These are phyloP conservation scores for Chloranthus sessilifolius DNA, from an alignment of 164 flowering plant species.

Conservation along the genomic window DNA sequence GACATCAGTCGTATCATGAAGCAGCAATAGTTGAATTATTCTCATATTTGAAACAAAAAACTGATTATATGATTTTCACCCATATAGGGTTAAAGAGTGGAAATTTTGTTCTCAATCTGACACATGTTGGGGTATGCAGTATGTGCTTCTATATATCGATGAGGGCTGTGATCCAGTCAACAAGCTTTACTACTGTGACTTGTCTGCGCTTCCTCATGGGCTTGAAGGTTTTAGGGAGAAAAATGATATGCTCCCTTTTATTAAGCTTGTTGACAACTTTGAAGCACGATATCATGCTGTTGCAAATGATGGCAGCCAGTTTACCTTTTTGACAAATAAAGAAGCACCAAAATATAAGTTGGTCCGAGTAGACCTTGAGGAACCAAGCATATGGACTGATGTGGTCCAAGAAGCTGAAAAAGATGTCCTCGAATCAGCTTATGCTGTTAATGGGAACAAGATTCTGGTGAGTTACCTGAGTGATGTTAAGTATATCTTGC, in stretches of 20 bases:
- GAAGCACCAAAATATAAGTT: conserved; percentile 90
- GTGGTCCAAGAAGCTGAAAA: conserved; percentile 66
- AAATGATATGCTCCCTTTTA: conserved; percentile 65
- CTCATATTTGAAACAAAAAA: no score
- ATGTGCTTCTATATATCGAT: conserved; percentile 48
- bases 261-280: conserved; percentile 79
- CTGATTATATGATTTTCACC: no score
- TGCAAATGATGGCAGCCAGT: conserved; percentile 86
- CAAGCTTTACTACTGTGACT: conserved; percentile 83
- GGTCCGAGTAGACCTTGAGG: conserved; percentile 74
- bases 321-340: conserved; percentile 82
- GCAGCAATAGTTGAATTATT: no score
- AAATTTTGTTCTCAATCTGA: no score
- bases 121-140: conserved; percentile 39
- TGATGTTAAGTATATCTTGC: conserved; percentile 81
- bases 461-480: conserved; percentile 79
- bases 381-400: conserved; percentile 71
- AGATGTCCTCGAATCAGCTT: conserved; percentile 78
- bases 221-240: conserved; percentile 53
- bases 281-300: conserved; percentile 63
- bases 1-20: no score
- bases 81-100: no score
- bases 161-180: conserved; percentile 86
- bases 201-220: conserved; percentile 67
- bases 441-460: conserved; percentile 67